phyloP scores from a whole-genome alignment of 495 filamentous ascomycete genomes.

The Tuber aestivum region DNA sequence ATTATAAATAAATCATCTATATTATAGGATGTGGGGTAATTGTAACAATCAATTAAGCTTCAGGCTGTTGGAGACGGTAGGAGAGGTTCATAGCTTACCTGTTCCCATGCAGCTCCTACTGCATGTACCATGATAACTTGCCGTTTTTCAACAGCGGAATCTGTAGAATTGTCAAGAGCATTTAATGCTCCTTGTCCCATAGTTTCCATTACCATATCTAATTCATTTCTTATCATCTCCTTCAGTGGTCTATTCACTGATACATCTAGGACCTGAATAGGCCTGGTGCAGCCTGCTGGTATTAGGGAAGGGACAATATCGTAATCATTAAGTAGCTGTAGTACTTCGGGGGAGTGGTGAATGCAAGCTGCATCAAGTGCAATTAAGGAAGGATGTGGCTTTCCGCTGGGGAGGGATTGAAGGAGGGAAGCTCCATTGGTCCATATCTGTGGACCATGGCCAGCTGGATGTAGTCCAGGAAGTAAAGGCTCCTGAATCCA shows the following conservation, averaged over 20 bases:
- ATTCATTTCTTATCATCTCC: background rate
- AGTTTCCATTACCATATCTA: background rate
- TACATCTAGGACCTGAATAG: background rate
- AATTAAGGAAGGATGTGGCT: background rate
- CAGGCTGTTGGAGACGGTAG: too few relatives aligned
- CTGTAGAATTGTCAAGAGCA: background rate
- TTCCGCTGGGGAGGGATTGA: background rate
- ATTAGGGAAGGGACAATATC: background rate
- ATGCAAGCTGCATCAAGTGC: conserved; percentile 9
- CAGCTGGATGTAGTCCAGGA: background rate
- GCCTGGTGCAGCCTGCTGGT: background rate
- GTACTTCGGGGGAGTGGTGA: background rate
- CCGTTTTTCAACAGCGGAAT: background rate
- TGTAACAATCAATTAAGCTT: too few relatives aligned
- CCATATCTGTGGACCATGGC: background rate
- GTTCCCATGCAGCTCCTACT: background rate
- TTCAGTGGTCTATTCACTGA: background rate
- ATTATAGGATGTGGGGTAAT: too few relatives aligned
- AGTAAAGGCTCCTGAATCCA: conserved; percentile 1
- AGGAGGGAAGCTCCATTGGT: background rate
- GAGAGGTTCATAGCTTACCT: too few relatives aligned
- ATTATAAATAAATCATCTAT: too few relatives aligned
- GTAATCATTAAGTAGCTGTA: background rate
- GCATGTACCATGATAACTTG: background rate
- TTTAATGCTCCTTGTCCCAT: background rate